Base-by-base conservation (phyloP, 2,329 filamentous ascomycete species). In the Ceratocystis eucalypticola region DNA sequence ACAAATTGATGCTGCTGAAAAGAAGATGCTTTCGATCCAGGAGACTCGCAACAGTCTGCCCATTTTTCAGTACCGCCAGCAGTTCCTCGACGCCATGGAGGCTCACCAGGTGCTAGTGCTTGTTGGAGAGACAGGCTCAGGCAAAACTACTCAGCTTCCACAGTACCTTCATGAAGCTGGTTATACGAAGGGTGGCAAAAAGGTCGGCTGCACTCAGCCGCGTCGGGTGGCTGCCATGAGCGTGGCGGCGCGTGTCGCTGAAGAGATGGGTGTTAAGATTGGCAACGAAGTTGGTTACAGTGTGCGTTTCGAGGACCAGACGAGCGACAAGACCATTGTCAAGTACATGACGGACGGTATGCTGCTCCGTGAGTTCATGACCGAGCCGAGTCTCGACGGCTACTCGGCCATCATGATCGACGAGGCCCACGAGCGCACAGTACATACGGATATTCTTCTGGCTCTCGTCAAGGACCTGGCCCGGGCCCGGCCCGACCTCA, bases 281-380 rank as follows among this genome's bases (percentile, higher is more conserved):
- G 94, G 94, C 0, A 88, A 90, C 69, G 91, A 96, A 73, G 93
- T 97, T 30, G 94, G 94, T 17, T 99, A 96, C 74, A 87, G 88
- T 0, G 96, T 99, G 71, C 88, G 94, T 69, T 99, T 97, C 71
- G 94, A 99, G 74, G 90, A 96, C 75, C 86, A 87, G 69, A 96
- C 91, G 0, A 90, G 85, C 73, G 91, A 96, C 72, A 95, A 96
- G 77, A 97, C 94, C 0, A 80, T 93, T 6, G 77, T 99, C 65
- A 95, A 96, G 75, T 97, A 96, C 76, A 93, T 96, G 88, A 99
- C 94, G 0, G 94, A 99, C 72, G 94, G 94, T 73, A 96, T 97
- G 88, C 79, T 97, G 48, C 79, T 97, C 37, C 83, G 91, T 73
- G 91, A 96, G 73, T 88, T 96, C 70, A 84, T 96, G 77, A 93